Evolutionary conservation across 306 rosid species (phyloP), one percentile per base, ranked within the genome.

Genomic region (Quercus gilva): DNA sequence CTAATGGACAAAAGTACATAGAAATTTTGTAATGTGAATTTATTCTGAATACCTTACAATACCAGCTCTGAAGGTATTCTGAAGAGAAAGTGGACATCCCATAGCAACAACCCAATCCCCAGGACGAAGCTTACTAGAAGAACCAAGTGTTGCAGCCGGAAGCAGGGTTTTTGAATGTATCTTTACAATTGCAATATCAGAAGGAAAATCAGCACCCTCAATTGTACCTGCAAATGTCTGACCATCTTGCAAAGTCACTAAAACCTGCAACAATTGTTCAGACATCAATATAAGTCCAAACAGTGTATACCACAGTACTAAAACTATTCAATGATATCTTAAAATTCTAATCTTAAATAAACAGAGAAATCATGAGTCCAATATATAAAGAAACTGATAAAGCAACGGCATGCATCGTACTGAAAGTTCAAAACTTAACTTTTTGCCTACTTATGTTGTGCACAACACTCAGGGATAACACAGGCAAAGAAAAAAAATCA

Each of bases 81-180:
- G 94, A 84, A 92, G 96, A n/a, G 97, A 87, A 63, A 76, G 92
- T 15, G 99, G 98, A 83, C 98, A 91, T 23, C 97, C 98, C 82
- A 95, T 45, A 45, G 98, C 92, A 78, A 92, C 35, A 28, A 92
- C 97, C 97, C 98, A 95, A 63, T 95, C 98, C 76, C 99, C 99
- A 20, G 99, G 98, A 63, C 89, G 97, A 75, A 95, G 97, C 86
- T 56, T 87, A 25, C 89, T 83, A 53, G 97, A 95, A 75, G 91
- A 87, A 75, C 99, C 99, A 12, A 91, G 84, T 73, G 91, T 91
- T 75, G 96, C 99, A n/a, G 85, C 81, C 13, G 97, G 99, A 6
- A 95, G 94, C 58, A 93, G 97, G 55, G 89, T 90, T 86, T 92
- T 90, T 25, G 98, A 89, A 59, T 85, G 78, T 73, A 92, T 92